Percentiles rank a stretch among this genome's conserved stretches.
phyloP scores from a whole-genome alignment of 2,329 filamentous ascomycete species.

The Boeremia exigua region DNA sequence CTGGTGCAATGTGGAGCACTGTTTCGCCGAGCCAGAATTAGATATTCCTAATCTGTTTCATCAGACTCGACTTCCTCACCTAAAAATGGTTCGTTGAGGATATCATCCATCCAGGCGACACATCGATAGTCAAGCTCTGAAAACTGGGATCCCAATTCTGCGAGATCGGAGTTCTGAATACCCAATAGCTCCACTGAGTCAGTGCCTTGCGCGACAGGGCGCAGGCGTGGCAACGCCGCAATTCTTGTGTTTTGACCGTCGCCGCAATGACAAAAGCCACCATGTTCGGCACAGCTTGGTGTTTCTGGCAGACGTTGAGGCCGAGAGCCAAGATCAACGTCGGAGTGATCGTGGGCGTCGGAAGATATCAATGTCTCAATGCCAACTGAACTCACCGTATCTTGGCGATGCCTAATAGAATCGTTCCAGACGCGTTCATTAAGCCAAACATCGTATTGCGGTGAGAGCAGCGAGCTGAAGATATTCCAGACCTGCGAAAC shows the following conservation, averaged over 20 bases:
- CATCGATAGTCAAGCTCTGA: not conserved
- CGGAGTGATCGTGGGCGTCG: not conserved
- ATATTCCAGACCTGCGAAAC: not conserved
- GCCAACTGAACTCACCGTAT: not conserved
- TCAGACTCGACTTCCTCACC: not conserved
- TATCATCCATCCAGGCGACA: not conserved
- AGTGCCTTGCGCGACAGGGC: not conserved
- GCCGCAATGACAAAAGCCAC: not conserved
- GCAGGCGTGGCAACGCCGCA: not conserved
- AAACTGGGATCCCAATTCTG: constrained; percentile 2
- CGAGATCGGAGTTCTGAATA: not conserved
- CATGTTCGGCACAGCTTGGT: not conserved
- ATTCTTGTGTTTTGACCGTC: not conserved
- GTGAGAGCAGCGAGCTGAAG: not conserved
- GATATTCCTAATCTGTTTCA: not conserved
- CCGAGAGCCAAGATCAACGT: not conserved
- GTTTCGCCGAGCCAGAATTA: not conserved
- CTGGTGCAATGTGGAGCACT: not conserved
- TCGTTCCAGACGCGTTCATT: constrained; percentile 1
- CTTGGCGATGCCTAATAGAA: not conserved
- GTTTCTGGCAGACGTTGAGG: not conserved
- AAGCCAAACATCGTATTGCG: constrained; percentile 7
- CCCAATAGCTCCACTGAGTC: not conserved
- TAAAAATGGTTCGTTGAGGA: not conserved
- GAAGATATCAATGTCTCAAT: not conserved